Conservation (phyloP, 192 early-diverging fungal genomes). For the Gorgonomyces haynaldii region DNA sequence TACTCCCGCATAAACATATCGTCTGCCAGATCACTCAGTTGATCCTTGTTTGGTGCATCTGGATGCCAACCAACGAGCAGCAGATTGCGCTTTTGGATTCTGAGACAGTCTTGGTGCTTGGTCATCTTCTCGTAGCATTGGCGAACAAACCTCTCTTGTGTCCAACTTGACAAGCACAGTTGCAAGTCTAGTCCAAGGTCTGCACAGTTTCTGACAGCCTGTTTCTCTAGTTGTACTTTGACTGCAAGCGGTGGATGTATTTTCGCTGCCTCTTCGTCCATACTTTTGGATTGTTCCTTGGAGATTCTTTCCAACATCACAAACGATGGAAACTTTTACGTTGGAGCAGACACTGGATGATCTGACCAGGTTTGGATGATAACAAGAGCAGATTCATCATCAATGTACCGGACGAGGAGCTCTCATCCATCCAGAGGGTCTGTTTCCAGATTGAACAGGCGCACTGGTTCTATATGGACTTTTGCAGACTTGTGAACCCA, state of each 20-base stretch:
- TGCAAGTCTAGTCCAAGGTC: no score
- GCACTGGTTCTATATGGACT: conserved; percentile 99
- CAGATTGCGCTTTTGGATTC: no score
- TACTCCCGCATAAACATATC: neutral
- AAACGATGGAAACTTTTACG: neutral
- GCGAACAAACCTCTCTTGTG: no score
- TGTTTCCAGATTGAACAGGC: conserved; percentile 99
- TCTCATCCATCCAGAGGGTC: conserved; percentile 85
- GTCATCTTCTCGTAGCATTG: no score
- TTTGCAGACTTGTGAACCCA: conserved; percentile 77
- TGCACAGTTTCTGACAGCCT: no score
- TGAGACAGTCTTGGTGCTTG: no score
- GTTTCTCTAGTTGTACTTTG: neutral
- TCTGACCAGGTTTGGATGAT: neutral
- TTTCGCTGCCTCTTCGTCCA: neutral
- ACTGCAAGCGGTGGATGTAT: neutral
- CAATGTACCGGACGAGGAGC: conserved; percentile 93
- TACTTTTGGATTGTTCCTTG: neutral
- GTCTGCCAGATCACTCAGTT: no score
- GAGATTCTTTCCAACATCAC: no score
- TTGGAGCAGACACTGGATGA: conserved; percentile 5
- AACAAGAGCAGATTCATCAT: conserved; percentile 83
- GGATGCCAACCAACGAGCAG: no score
- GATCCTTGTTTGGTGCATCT: no score
- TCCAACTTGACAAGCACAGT: no score